Percentiles rank a stretch among this genome's conserved stretches.
Evolutionary conservation across 163 green algal genomes (phyloP).

Genomic region (Chlamydomonas reinhardtii): DNA sequence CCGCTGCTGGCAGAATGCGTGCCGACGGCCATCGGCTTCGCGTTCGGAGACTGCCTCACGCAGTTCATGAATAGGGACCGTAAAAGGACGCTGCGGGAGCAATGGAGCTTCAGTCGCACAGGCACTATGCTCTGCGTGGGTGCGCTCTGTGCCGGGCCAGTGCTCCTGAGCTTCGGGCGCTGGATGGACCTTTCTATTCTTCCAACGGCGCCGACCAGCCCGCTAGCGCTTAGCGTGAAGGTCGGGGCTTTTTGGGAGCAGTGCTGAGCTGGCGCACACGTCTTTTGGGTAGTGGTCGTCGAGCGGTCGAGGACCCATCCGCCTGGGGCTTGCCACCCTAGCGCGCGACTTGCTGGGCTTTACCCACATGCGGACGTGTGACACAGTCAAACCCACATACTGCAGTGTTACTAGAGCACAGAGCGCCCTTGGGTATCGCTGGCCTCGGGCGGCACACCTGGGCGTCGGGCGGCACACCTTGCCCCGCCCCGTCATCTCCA

Average conservation of each 20-base stretch:
- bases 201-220: background rate
- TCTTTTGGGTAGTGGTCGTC: background rate
- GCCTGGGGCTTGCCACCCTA: background rate
- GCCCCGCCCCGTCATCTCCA: no score
- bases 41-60: constrained; percentile 44
- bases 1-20: constrained; percentile 50
- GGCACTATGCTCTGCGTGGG: constrained; percentile 43
- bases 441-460: no score
- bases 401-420: no score
- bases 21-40: constrained; percentile 50
- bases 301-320: no score
- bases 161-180: constrained; percentile 38
- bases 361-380: no score
- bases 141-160: constrained; percentile 11
- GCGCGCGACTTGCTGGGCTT: no score
- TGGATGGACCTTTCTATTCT: constrained; percentile 52
- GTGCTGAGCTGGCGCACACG: no score
- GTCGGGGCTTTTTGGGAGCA: background rate
- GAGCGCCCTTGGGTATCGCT: no score
- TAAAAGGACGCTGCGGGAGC: background rate
- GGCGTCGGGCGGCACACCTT: no score
- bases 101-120: constrained; percentile 24
- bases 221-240: constrained; percentile 12
- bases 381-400: no score
- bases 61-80: constrained; percentile 51